Base-by-base conservation (phyloP, 345 rosid species). In the Trapa incisa region DNA sequence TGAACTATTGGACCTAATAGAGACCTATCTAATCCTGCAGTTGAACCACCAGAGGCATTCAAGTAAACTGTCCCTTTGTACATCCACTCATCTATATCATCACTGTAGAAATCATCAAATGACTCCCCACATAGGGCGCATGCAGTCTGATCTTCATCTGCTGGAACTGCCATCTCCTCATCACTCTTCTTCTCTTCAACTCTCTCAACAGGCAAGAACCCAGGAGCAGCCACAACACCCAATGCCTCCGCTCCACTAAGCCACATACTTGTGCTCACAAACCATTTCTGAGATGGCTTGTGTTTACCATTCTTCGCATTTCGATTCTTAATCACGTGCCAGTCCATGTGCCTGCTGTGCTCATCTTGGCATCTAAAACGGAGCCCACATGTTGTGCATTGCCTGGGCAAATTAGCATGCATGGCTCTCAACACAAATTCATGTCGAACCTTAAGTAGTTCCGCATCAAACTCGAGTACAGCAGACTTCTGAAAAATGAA, bases 51-150 rank as follows among this genome's bases (percentile, higher is more conserved):
- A n/a, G 84, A 84, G 15, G 84, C 87, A 84, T 95, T 91, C 89
- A 87, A 79, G 87, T 95, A 95, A 57, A 91, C 97, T 43, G 98
- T 92, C 41, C 96, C 99, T 78, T 76, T 95, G 72, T 95, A 95
- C 98, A 95, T 95, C 99, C 99, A 95, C 75, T 87, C 96, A 79
- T 95, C 99, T 1, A 87, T 86, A 76, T 95, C 98, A 61, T 95
- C 99, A 65, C 98, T 95, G 74, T 84, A 95, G 74, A 91, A 91
- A 81, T 95, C 96, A 78, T 95, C 98, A 77, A 95, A 95, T 12
- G 85, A 78, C 76, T 95, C 99, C 68, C 97, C 99, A 79, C 99
- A 95, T 75, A 95, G 81, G 4, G 98, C 99, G 38, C 99, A 95
- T 35, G 76, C 81, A 61, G 68, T 89, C 81, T 91, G 98, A 63